Percentiles rank a stretch among this genome's conserved stretches.
phyloP scores from a whole-genome alignment of 495 filamentous ascomycete species.

The Patellaria atrata region DNA sequence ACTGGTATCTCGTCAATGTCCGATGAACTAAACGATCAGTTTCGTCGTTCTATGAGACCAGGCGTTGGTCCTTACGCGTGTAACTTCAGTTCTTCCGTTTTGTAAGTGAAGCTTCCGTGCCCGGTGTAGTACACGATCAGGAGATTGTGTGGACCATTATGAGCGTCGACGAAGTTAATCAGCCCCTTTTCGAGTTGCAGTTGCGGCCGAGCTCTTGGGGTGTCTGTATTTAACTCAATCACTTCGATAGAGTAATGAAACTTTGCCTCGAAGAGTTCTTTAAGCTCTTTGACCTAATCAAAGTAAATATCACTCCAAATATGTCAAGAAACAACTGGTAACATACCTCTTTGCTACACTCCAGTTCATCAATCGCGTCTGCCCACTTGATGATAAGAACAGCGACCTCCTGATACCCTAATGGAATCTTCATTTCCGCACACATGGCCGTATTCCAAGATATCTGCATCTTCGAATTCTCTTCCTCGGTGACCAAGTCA shows the following conservation, averaged over 20 bases:
- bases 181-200: slow-evolving; percentile 11
- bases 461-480: slow-evolving; percentile 13
- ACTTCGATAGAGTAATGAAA: slow-evolving; percentile 15
- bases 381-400: slow-evolving; percentile 20
- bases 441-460: slow-evolving; percentile 13
- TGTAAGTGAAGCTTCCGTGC: slow-evolving; percentile 14
- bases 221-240: slow-evolving; percentile 13
- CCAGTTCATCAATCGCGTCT: slow-evolving; percentile 18
- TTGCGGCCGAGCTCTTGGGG: slow-evolving; percentile 15
- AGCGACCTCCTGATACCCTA: slow-evolving; percentile 15
- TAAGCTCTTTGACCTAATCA: slow-evolving; percentile 11
- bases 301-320: slow-evolving; percentile 2
- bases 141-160: slow-evolving; percentile 17
- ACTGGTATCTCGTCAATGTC: slow-evolving; percentile 3
- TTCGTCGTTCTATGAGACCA: neutral
- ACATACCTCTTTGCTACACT: slow-evolving; percentile 12
- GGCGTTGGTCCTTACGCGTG: neutral
- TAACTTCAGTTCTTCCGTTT: slow-evolving; percentile 8
- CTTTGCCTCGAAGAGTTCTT: slow-evolving; percentile 10
- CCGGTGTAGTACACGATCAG: slow-evolving; percentile 24
- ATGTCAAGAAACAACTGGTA: neutral
- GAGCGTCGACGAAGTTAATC: slow-evolving; percentile 8
- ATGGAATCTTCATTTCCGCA: slow-evolving; percentile 15
- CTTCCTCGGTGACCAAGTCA: too few relatives aligned
- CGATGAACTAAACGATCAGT: slow-evolving; percentile 1